Evolutionary conservation across 345 rosid genomes (phyloP).

Genomic region (sweet orange (Citrus sinensis)): DVS_A1.0 CM039168.1:5418001-5418500

Average conservation of each 20-base stretch:
- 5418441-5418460: background rate
- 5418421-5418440: background rate
- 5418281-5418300: background rate
- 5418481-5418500: background rate
- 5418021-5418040: conserved; percentile 50
- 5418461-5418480: background rate
- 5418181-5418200: background rate
- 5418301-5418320: background rate
- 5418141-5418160: conserved; percentile 2
- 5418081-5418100: background rate
- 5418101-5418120: background rate
- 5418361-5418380: background rate
- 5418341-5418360: background rate
- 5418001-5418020: conserved; percentile 70
- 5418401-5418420: background rate
- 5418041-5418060: conserved; percentile 1
- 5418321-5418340: background rate
- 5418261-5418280: background rate
- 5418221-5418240: background rate
- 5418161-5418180: background rate
- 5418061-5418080: background rate
- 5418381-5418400: background rate
- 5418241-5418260: background rate
- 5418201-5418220: too few relatives aligned
- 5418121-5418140: background rate